Conservation (phyloP, 495 filamentous ascomycete genomes). For the Talaromyces stipitatus region DNA sequence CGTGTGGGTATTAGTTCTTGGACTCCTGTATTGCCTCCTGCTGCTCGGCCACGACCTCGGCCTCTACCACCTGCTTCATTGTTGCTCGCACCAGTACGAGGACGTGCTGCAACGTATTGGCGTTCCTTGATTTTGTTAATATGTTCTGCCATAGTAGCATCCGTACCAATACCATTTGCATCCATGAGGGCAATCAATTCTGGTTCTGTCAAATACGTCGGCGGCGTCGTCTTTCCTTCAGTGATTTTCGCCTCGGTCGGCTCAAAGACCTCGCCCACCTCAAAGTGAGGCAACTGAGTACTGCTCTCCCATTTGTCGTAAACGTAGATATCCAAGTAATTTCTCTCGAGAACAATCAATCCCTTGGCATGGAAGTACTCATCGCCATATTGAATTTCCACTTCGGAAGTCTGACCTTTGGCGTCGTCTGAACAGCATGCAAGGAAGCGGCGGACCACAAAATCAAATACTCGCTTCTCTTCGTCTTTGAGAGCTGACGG, state of each 20-base stretch:
- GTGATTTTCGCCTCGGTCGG: constrained; percentile 84
- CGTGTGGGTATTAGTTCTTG: constrained; percentile 87
- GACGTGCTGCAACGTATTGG: constrained; percentile 65
- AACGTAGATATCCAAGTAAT: constrained; percentile 91
- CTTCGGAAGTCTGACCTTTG: constrained; percentile 69
- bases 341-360: constrained; percentile 76
- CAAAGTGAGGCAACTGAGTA: constrained; percentile 71
- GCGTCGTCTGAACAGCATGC: constrained; percentile 96
- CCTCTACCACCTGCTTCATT: constrained; percentile 13
- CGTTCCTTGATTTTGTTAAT: constrained; percentile 91
- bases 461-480: constrained; percentile 81
- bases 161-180: constrained; percentile 95
- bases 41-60: constrained; percentile 33
- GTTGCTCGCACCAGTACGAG: constrained; percentile 30
- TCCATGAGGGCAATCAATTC: constrained; percentile 98
- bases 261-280: constrained; percentile 68
- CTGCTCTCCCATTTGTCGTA: constrained; percentile 95
- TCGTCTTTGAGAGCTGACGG: constrained; percentile 51
- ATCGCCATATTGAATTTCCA: constrained; percentile 79
- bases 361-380: constrained; percentile 76
- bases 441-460: constrained; percentile 87
- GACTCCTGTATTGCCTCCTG: constrained; percentile 43
- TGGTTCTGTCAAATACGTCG: constrained; percentile 85
- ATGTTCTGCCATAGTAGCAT: constrained; percentile 98
- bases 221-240: constrained; percentile 78